Base-by-base conservation (phyloP, 2,329 filamentous ascomycete species). In the Cladorrhinum sp. region DNA sequence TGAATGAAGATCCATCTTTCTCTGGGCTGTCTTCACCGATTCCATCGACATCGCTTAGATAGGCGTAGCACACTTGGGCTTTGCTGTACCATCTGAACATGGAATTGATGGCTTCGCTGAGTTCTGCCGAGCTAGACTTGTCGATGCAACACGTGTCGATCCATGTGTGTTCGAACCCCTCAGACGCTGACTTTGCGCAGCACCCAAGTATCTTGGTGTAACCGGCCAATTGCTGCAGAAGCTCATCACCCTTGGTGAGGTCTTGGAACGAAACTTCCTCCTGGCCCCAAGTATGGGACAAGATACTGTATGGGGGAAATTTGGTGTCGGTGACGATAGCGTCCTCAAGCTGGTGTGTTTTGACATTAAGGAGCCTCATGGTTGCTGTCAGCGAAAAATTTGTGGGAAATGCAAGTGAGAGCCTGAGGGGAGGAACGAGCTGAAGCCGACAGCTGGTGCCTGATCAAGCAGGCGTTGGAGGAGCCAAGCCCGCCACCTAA, bases 81-180 rank as follows among this genome's bases (percentile, higher is more conserved):
- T 53, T 9, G 2, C 39, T 12, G 30, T 65, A 65, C 57, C 59
- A 65, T 10, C 6, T 4, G 23, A 51, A 64, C 60, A 64, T 64
- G 51, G 62, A 60, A 26, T 64, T 64, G 57, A 65, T 61, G 26
- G 61, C 52, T 23, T 65, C 58, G 12, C 53, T 33, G 2, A 65
- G 57, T 39, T 65, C 61, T 7, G 61, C 59, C 16, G 18, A 48
- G 39, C 54, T 55, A n/a, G 58, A 58, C 54, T 65, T 63, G 51
- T 65, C 61, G 55, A 65, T 63, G 54, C 63, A 65, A 49, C 63
- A 65, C 1, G 59, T 65, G 28, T 51, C 39, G 7, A 54, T 28
- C 52, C 55, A 62, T n/a, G 20, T 53, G 23, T 53, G 61, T 30
- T 52, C n/a, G 2, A 55, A 42, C 0, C 49, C 57, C 2, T 64